A percentile compares a stretch with the other conserved stretches of the same genome.
Conservation (phyloP, 2,329 filamentous ascomycete genomes). For the Fusarium bactridioides region DNA sequence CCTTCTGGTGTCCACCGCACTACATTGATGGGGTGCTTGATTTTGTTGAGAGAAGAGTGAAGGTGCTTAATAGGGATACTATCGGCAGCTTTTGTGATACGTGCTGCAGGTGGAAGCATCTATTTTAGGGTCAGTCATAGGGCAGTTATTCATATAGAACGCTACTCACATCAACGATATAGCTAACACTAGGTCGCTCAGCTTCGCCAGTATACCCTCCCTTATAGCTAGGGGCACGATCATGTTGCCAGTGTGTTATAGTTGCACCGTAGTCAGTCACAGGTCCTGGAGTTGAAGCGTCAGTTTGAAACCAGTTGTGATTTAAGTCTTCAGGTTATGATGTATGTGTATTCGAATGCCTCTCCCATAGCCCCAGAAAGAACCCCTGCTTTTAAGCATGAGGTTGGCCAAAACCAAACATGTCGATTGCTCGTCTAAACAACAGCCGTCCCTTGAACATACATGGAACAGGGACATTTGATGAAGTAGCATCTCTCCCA, state of each 20-base stretch:
- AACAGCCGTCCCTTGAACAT: background rate
- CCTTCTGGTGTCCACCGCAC: slow-evolving; percentile 98
- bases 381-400: background rate
- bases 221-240: slow-evolving; percentile 74
- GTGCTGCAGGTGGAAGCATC: slow-evolving; percentile 87
- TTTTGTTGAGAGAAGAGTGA: slow-evolving; percentile 98
- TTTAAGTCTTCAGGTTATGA: slow-evolving; percentile 7
- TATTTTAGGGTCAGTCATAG: slow-evolving; percentile 47
- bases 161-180: slow-evolving; percentile 80
- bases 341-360: background rate
- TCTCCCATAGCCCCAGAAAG: background rate
- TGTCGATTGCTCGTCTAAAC: background rate
- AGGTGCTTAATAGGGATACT: slow-evolving; percentile 94
- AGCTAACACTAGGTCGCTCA: slow-evolving; percentile 87
- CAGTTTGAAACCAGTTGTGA: slow-evolving; percentile 30
- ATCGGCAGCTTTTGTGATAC: slow-evolving; percentile 78
- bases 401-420: background rate
- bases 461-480: background rate
- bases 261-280: slow-evolving; percentile 94
- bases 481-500: background rate
- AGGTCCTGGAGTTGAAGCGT: slow-evolving; percentile 65
- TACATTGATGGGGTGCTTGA: slow-evolving; percentile 96
- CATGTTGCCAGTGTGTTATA: slow-evolving; percentile 89
- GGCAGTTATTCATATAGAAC: background rate
- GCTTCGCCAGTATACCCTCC: slow-evolving; percentile 75